phyloP scores from a whole-genome alignment of 2,329 filamentous ascomycete genomes.

The Elsinoe perseae region DNA sequence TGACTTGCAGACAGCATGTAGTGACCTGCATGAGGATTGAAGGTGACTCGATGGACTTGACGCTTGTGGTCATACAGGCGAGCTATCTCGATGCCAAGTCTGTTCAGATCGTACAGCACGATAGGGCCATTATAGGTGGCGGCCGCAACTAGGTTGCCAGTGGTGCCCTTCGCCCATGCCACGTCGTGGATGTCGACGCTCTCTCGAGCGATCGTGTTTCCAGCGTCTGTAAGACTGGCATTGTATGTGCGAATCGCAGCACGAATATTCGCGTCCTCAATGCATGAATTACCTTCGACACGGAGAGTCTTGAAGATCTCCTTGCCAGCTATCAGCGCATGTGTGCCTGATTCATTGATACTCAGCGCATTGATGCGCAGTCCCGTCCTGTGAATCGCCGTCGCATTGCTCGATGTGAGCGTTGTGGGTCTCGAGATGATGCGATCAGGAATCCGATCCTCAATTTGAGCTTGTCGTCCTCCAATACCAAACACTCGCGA shows the following conservation, averaged over 20 bases:
- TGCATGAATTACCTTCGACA: conserved; percentile 49
- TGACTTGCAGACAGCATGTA: conserved; percentile 57
- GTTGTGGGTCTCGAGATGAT: conserved; percentile 30
- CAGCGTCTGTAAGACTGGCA: conserved; percentile 16
- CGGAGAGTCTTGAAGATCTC: conserved; percentile 60
- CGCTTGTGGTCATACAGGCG: conserved; percentile 57
- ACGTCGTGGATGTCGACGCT: conserved; percentile 58
- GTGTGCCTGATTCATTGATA: conserved; percentile 55
- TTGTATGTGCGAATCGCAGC: conserved; percentile 48
- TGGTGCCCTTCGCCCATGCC: conserved; percentile 58
- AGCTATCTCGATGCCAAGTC: conserved; percentile 52
- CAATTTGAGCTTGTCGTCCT: conserved; percentile 38
- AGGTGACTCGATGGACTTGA: conserved; percentile 58
- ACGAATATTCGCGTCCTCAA: conserved; percentile 57
- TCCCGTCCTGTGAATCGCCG: conserved; percentile 55
- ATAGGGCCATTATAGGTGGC: conserved; percentile 59
- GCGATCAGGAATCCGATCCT: conserved; percentile 27
- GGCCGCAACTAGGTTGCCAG: conserved; percentile 53
- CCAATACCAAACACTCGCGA: conserved; percentile 49
- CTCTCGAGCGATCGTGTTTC: conserved; percentile 39
- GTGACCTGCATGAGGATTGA: conserved; percentile 55
- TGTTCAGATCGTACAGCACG: conserved; percentile 56
- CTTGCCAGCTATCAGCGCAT: conserved; percentile 57
- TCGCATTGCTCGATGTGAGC: conserved; percentile 37
- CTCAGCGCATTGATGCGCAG: conserved; percentile 56